Percentiles rank a stretch among this genome's conserved stretches.
Evolutionary conservation across 108 stramenopile species (phyloP).

Genomic region (Skeletonema costatum): DNA sequence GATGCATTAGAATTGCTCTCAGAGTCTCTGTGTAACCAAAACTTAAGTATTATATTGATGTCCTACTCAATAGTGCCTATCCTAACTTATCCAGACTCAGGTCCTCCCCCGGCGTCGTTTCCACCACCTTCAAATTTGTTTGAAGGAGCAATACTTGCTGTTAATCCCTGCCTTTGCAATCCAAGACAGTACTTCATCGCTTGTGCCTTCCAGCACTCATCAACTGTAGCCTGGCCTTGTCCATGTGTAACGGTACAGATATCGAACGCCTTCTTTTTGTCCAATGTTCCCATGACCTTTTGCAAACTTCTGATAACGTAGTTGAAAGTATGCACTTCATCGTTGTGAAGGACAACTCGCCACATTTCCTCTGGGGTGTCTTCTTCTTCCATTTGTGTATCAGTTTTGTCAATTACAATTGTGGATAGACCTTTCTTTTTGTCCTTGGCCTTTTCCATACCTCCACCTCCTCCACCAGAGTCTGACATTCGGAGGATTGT

Average conservation of each 20-base stretch:
- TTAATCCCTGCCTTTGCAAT: conserved; percentile 89
- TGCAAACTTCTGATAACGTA: conserved; percentile 91
- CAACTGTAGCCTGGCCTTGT: conserved; percentile 91
- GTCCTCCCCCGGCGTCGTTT: conserved; percentile 55
- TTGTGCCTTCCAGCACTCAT: conserved; percentile 90
- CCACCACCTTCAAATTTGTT: conserved; percentile 81
- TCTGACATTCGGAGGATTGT: conserved; percentile 48
- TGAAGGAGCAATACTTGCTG: conserved; percentile 93
- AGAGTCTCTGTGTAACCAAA: background rate
- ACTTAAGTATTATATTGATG: background rate
- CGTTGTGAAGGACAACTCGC: conserved; percentile 95
- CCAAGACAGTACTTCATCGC: conserved; percentile 90
- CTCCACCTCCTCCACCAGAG: conserved; percentile 50
- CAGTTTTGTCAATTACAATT: conserved; percentile 75
- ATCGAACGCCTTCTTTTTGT: conserved; percentile 88
- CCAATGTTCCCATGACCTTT: conserved; percentile 87
- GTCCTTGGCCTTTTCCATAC: conserved; percentile 42
- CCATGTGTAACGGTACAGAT: conserved; percentile 92
- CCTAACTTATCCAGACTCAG: background rate
- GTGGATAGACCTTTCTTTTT: conserved; percentile 77
- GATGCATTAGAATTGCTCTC: too few species aligned
- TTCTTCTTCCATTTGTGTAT: conserved; percentile 79
- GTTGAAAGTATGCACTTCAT: conserved; percentile 96
- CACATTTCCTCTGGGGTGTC: conserved; percentile 76
- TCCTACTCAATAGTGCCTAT: too few species aligned